These are phyloP conservation scores for Phlyctochytrium planicorne DNA, from an alignment of 192 early-diverging fungal genomes.

Conservation along the genomic window DNA sequence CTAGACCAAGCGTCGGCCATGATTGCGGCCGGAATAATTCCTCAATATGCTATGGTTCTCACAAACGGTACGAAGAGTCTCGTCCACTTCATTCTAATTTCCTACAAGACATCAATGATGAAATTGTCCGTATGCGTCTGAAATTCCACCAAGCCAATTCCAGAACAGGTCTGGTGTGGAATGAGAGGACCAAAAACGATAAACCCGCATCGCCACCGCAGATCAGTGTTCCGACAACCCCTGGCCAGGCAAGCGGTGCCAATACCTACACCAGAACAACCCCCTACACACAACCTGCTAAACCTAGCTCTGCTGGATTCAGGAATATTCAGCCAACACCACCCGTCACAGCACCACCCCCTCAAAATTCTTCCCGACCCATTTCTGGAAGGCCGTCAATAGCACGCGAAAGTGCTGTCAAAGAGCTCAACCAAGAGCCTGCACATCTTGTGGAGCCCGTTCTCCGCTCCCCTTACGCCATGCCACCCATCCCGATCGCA, in stretches of 20 bases:
- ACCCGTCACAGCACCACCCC: too few species aligned
- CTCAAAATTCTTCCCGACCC: too few species aligned
- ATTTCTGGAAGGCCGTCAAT: too few species aligned
- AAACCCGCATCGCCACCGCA: neutral
- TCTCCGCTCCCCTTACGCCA: too few species aligned
- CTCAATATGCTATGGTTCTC: conserved; percentile 34
- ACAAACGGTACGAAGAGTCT: conserved; percentile 31
- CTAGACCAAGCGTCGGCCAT: conserved; percentile 46
- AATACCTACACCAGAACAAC: too few species aligned
- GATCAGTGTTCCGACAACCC: neutral
- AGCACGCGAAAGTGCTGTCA: too few species aligned
- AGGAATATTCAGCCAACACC: too few species aligned
- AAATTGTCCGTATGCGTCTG: conserved; percentile 18
- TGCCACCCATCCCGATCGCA: conserved; percentile 16
- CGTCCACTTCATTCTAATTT: neutral
- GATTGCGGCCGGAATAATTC: conserved; percentile 30
- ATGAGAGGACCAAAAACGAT: conserved; percentile 8
- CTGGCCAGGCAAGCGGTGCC: neutral
- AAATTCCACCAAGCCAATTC: conserved; percentile 20
- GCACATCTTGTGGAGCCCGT: too few species aligned
- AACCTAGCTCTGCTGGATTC: too few species aligned
- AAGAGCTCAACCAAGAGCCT: too few species aligned
- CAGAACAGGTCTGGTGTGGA: conserved; percentile 28
- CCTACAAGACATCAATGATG: conserved; percentile 44
- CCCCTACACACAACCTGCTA: too few species aligned